Percentiles rank a stretch among this genome's conserved stretches.
phyloP scores from a whole-genome alignment of 768 basidiomycete genomes.

The Pleurotus tuoliensis region DNA sequence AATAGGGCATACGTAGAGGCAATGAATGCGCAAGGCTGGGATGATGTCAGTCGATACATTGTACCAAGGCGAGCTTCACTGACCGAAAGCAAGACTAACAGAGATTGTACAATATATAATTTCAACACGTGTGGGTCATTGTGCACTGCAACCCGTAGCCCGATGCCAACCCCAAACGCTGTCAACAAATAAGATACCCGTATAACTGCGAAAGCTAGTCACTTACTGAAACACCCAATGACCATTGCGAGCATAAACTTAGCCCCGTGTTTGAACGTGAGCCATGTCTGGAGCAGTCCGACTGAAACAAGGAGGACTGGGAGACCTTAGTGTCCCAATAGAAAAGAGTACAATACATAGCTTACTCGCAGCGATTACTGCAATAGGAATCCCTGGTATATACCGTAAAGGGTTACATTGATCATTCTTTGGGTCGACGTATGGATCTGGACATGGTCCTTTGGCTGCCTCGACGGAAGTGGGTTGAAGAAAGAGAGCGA shows the following conservation, averaged over 20 bases:
- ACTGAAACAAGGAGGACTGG: conserved; percentile 16
- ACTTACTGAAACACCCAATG: conserved; percentile 39
- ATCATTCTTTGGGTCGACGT: conserved; percentile 34
- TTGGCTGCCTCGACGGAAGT: neutral
- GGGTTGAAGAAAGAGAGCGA: neutral
- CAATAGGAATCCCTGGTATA: conserved; percentile 36
- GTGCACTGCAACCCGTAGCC: neutral
- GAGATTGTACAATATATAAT: neutral
- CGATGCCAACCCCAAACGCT: conserved; percentile 2
- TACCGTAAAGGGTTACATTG: conserved; percentile 36
- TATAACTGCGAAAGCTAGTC: neutral
- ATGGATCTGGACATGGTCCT: conserved; percentile 17
- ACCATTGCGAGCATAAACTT: conserved; percentile 39
- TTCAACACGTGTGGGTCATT: neutral
- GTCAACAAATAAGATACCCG: neutral
- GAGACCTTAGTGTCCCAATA: neutral
- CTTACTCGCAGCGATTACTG: conserved; percentile 34
- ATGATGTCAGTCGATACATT: neutral
- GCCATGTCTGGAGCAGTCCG: conserved; percentile 29
- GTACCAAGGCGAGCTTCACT: neutral
- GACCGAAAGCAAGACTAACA: conserved; percentile 2
- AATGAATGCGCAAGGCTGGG: conserved; percentile 58
- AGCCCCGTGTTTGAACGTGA: conserved; percentile 25
- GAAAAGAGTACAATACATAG: neutral
- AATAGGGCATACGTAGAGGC: conserved; percentile 51